Evolutionary conservation across 2,329 filamentous ascomycete species (phyloP), one percentile per base, ranked within the genome.

Genomic region (Aspergillus amoenus): DNA sequence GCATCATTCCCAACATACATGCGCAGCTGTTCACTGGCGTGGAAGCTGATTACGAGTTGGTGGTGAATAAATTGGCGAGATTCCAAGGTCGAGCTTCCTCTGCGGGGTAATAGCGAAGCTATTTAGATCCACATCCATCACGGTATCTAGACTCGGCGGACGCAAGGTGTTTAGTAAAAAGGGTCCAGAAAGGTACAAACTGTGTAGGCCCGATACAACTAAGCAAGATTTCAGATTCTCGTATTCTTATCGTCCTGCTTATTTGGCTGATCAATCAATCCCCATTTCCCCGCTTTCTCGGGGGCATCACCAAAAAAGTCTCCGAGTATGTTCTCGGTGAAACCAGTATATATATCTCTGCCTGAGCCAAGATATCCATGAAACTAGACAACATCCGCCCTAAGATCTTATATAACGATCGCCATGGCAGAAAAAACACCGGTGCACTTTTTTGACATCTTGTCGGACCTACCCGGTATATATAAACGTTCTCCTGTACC

Each of bases 381-480:
- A 30, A 30, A 30, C 27, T 37, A n/a, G 5, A n/a, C 13, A 37
- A 7, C 34, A 5, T n/a, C 13, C 13, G 6, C 0, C 3, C 15
- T 5, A 37, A 11, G 13, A 37, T 13, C 12, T 15, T n/a, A 8
- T 13, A 37, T n/a, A 37, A 37, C 27, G 27, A 13, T 37, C 22
- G 48, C 18, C 61, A 70, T 71, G 67, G 34, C 64, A 7, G 45
- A 61, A 39, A 51, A 57, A 2, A 59, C 66, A 13, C 68, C 69
- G 1, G 66, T 73, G 17, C 71, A 74, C 44, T 69, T 74, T 55
- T 73, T 74, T 55, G 71, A 74, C 55, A 63, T 74, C 32, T 51
- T 47, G 15, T 72, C 68, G 9, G 63, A 60, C 18, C 62, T 72
- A 11, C 62, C 66, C 50, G 67, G 68, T 71, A 60, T 32, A 47